These are phyloP conservation scores for Noccaea bulbosa DNA, from an alignment of 345 rosid genomes.

Conservation along the genomic window DNA sequence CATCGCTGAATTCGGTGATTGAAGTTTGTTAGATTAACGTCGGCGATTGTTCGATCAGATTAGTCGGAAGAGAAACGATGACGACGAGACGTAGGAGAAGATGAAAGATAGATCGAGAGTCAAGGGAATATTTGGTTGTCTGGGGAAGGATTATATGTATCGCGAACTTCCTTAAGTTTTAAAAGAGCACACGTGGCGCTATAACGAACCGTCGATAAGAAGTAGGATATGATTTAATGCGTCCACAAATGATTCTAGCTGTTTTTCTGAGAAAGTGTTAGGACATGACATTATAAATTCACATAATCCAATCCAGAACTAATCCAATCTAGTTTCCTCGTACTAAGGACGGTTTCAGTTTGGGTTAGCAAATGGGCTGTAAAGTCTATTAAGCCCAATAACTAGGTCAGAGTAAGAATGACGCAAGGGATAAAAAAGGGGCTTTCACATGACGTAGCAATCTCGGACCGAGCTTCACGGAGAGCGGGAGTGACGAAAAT, in stretches of 20 bases:
- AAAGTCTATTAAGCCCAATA: conserved; percentile 5
- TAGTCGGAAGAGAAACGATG: conserved; percentile 25
- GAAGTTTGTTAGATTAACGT: background rate
- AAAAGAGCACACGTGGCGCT: conserved; percentile 17
- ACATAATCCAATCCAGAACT: background rate
- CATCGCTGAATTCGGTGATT: conserved; percentile 46
- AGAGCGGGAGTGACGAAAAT: conserved; percentile 24
- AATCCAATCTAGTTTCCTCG: background rate
- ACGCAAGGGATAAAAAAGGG: conserved; percentile 34
- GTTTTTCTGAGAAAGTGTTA: conserved; percentile 1
- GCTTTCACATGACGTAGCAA: conserved; percentile 33
- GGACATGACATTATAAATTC: conserved; percentile 3
- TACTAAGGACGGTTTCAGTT: background rate
- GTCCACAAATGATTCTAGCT: conserved; percentile 19
- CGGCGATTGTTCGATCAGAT: conserved; percentile 23
- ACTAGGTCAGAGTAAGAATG: background rate
- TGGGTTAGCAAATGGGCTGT: conserved; percentile 15
- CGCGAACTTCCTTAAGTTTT: conserved; percentile 13
- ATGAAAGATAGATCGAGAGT: conserved; percentile 19
- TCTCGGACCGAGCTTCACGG: conserved; percentile 42
- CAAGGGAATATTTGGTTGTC: conserved; percentile 36
- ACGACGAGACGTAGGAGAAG: conserved; percentile 28
- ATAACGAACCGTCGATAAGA: background rate
- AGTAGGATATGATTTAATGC: conserved; percentile 12
- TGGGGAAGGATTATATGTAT: background rate